phyloP scores from a whole-genome alignment of 2,329 filamentous ascomycete genomes.

The Aspergillus intermedius region DNA sequence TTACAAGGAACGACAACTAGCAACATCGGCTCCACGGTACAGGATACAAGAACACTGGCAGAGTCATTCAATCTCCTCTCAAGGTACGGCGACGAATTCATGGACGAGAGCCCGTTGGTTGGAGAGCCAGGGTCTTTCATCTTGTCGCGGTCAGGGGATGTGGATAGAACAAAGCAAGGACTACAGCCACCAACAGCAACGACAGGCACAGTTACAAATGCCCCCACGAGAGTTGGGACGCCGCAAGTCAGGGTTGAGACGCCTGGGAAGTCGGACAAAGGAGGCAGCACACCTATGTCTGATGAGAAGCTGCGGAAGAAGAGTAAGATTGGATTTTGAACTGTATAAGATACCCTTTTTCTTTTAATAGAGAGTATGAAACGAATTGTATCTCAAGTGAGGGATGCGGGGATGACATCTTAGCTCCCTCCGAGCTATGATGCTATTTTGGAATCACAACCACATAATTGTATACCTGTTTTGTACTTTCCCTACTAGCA shows the following conservation, averaged over 20 bases:
- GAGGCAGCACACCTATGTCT: conserved; percentile 27
- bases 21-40: conserved; percentile 19
- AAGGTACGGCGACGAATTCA: conserved; percentile 54
- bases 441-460: background rate
- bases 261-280: conserved; percentile 25
- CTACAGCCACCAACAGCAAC: conserved; percentile 6
- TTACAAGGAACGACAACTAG: conserved; percentile 11
- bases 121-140: conserved; percentile 60
- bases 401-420: background rate
- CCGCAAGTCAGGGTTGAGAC: conserved; percentile 29
- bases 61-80: conserved; percentile 48
- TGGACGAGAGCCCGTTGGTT: conserved; percentile 57
- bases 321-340: conserved; percentile 24
- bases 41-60: conserved; percentile 37
- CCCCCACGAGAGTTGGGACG: conserved; percentile 18
- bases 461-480: background rate
- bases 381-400: no score
- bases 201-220: conserved; percentile 2
- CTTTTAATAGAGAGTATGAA: no score
- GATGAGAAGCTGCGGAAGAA: conserved; percentile 32
- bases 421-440: background rate
- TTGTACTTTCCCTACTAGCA: background rate
- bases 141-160: conserved; percentile 40
- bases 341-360: conserved; percentile 18
- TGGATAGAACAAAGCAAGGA: conserved; percentile 13